Evolutionary conservation across 2,329 filamentous ascomycete species (phyloP), one percentile per base, ranked within the genome.

Genomic region (Sporothrix brunneoviolacea): DNA sequence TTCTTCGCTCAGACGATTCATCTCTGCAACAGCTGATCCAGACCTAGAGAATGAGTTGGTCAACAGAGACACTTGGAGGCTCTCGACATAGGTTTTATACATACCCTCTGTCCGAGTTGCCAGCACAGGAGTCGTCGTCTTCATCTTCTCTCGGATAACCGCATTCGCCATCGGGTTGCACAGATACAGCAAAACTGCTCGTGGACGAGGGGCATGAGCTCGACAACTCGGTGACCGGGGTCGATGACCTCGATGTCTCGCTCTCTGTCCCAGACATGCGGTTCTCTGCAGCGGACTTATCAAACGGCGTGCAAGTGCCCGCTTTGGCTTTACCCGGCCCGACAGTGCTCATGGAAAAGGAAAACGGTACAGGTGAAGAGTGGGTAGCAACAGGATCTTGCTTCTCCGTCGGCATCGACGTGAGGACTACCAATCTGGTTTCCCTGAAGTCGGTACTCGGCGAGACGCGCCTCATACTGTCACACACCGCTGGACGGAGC

Each of bases 211-310:
- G 35, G 15, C 53, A 51, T 44, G 47, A 51, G 32, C 42, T 51
- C 4, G 55, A 55, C 37, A 50, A 39, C 16, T 57, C 56, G 7
- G 53, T 58, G 24, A 53, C 48, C 3, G 56, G 53, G 7, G 52
- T 54, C 5, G 55, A 55, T 7, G 53, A 53, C 28, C 53, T 48
- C 15, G 55, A 57, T 38, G 38, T 54, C 41, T 57, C 55, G 47
- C 56, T 57, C 24, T 37, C 52, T 3, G 45, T 21, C 2, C 35
- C 35, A 18, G 40, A 36, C 8, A 48, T 28, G 35, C 40, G 27
- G 21, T 7, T 18, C 19, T 44, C 50, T 8, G 37, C 30, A 33
- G n/a, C 32, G 6, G 36, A 8, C 4, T 45, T 48, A 5, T 54
- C 49, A n/a, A 44, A 32, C 15, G 40, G 8, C 13, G 16, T 15